Conservation (phyloP, 2,329 filamentous ascomycete genomes). For the Niveomyces coronatus region DNA sequence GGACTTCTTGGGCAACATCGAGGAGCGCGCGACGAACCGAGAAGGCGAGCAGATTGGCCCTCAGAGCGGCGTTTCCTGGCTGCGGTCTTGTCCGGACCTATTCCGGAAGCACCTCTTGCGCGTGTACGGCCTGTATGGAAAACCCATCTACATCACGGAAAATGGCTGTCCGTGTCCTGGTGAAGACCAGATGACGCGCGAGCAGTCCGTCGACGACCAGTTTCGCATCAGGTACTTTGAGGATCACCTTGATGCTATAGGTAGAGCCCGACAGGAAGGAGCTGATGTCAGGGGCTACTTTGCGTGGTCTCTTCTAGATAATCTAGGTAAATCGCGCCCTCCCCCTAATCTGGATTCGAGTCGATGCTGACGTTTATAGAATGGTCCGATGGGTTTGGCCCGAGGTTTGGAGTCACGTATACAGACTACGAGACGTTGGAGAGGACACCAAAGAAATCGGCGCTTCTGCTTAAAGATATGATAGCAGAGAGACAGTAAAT, state of each 20-base stretch:
- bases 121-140: conserved; percentile 16
- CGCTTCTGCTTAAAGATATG: conserved; percentile 19
- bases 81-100: conserved; percentile 20
- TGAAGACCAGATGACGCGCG: conserved; percentile 22
- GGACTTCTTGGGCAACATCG: conserved; percentile 25
- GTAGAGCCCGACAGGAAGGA: conserved; percentile 17
- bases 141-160: conserved; percentile 21
- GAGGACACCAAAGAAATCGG: conserved; percentile 28
- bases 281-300: conserved; percentile 22
- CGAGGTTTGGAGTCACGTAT: conserved; percentile 28
- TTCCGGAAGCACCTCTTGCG: conserved; percentile 21
- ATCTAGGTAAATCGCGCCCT: conserved; percentile 21
- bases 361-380: conserved; percentile 12
- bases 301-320: conserved; percentile 26
- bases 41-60: conserved; percentile 20
- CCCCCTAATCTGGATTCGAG: neutral
- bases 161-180: conserved; percentile 27
- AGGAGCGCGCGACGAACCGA: conserved; percentile 22
- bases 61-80: conserved; percentile 24
- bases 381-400: conserved; percentile 29
- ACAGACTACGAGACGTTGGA: conserved; percentile 27
- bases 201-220: conserved; percentile 25
- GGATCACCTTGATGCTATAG: conserved; percentile 28
- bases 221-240: conserved; percentile 28
- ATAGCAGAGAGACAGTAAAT: conserved; percentile 15